Base-by-base conservation (phyloP, 352 stramenopile genomes). In the Globisporangium nagaii region DNA sequence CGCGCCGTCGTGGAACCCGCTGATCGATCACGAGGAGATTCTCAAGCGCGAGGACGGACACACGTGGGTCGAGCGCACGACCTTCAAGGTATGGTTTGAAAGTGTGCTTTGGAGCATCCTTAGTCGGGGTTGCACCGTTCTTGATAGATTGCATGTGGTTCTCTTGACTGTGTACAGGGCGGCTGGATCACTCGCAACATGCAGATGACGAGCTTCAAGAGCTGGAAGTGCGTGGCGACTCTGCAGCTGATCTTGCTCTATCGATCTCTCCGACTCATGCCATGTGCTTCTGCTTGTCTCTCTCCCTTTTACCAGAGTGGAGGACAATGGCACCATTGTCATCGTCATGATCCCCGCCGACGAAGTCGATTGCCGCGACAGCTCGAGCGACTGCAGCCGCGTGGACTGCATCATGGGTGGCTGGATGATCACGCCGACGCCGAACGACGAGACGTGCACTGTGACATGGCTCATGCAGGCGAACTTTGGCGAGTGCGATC, bases 391-490 rank as follows among this genome's bases (percentile, higher is more conserved):
- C 5, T 43, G 15, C 8, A 46, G 36, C 15, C 75, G 77, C 8
- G 75, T 86, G 1, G 79, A 89, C 36, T 87, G 72, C 49, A 73
- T 92, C 57, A 58, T 90, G 5, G 75, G 76, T 4, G 79, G 81
- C 20, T 92, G 75, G 73, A 48, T 90, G 37, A 74, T 91, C 41
- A 71, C 71, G 1, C 79, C 77, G 15, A 82, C 76, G 6, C 66
- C 73, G 8, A 70, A 70, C 7, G 73, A 88, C 41, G 75, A 85
- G 20, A 79, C 75, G 2, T 89, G 76, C 43, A 79, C 64, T 0
- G 75, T 90, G 11, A 90, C 77, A 22, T 88, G 79, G 81, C n/a
- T 92, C n/a, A 80, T 87, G 69, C 77, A 92, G 51, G 73, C 64
- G 25, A 88, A 92, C 60, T 90, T 89, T 46, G 74, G 73, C 13